Evolutionary conservation across 768 basidiomycete species (phyloP), one percentile per base, ranked within the genome.

Genomic region (Mycena vitilis): DNA sequence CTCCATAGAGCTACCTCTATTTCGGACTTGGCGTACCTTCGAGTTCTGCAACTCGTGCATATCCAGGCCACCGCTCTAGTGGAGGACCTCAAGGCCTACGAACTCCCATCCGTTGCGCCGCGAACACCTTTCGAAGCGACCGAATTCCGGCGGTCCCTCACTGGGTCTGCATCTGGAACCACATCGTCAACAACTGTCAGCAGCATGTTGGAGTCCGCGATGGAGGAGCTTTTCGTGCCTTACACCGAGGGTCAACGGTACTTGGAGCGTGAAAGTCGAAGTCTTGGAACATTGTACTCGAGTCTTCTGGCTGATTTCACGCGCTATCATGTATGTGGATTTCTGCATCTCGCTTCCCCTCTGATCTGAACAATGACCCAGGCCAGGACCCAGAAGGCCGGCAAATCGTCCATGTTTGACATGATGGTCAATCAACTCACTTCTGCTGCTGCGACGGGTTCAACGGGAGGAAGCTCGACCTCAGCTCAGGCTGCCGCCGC

Each of bases 221-320:
- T 98, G 88, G 98, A 98, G 70, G 98, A 99, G 75, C 87, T 99
- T 22, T 99, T 99, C 71, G 89, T 96, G 23, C 94, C 95, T 4
- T 98, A 96, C 75, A 92, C 91, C 1, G 97, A 99, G 79, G 95
- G 94, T 4, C 89, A 89, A 66, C 83, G 95, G 63, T 99, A 98
- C 76, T 86, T 99, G 5, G 98, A 99, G 74, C 89, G 90, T 48
- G 98, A 99, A 83, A 93, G 88, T 70, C 92, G 89, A 76, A 95
- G 89, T 74, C 76, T 99, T 53, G 88, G 88, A 1, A 88, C 92
- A 48, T 83, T 98, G 15, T 99, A 96, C 75, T 86, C 90, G 9
- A 84, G 80, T 22, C 87, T 93, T 68, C 81, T 99, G 58, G 79
- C 84, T 25, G 81, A 83, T 60, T 99, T 97, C 76, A 91, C 94